Evolutionary conservation across 805 yeast species (phyloP), one percentile per base, ranked within the genome.

Genomic region (Lachancea meyersii): DNA sequence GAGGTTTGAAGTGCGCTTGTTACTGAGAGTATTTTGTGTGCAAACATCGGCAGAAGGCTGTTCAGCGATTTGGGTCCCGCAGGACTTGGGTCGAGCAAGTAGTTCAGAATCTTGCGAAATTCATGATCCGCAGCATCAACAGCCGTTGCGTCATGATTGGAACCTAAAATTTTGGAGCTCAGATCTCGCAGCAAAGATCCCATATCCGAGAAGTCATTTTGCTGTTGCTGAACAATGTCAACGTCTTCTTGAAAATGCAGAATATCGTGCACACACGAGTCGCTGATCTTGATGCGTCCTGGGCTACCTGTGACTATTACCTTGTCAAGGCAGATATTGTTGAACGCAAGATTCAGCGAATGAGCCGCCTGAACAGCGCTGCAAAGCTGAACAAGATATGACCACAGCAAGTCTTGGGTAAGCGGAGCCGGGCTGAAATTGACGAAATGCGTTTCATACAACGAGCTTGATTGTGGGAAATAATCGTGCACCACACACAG

Each of bases 401-500:
- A 65, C 96, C 97, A 87, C 35, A 91, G 62, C 9, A 76, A 57
- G 7, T 77, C 75, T 56, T 82, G 88, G 0, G 82, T 78, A 2
- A 85, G 49, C 9, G 58, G 55, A 17, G 46, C 49, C 14, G 50
- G 37, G 9, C 59, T 61, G 44, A 53, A 53, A 41, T 55, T 53
- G 37, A 71, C 68, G 50, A 79, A 70, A 65, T 86, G 93, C 16
- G 73, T 70, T 47, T 87, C 95, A 44, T 70, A 67, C 37, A 91
- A 65, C 1, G 95, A 84, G 43, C 68, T 68, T 1, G 95, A 74
- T 47, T 78, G 69, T 19, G 98, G 97, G 61, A 75, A 85, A 60
- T 79, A 93, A 57, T 91, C 97, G 63, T 87, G 86, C 4, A 85
- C 82, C 34, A 88, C 68, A 32, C 87, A 73, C 44, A 93, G 70